A percentile compares a stretch with the other conserved stretches of the same genome.
phyloP scores from a whole-genome alignment of 2,329 filamentous ascomycete species.

The Curvularia spicifera region DNA sequence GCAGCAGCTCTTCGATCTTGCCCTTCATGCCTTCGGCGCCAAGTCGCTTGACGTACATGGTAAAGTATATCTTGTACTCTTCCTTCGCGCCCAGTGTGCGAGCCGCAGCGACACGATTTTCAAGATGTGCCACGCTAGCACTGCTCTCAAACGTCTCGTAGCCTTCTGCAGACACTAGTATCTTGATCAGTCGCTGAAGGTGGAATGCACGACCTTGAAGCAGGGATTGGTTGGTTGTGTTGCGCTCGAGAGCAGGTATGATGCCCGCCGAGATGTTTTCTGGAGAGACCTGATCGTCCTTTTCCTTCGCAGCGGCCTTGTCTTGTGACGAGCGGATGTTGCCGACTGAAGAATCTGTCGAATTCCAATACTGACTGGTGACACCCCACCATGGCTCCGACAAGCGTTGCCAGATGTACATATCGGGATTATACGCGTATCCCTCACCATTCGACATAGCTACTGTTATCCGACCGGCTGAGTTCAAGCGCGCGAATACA shows the following conservation, averaged over 20 bases:
- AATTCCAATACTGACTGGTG: slow-evolving; percentile 98
- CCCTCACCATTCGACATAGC: slow-evolving; percentile 94
- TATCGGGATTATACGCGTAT: slow-evolving; percentile 82
- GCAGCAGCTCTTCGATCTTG: slow-evolving; percentile 92
- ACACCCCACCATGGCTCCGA: slow-evolving; percentile 98
- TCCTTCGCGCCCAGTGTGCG: slow-evolving; percentile 83
- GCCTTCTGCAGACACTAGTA: slow-evolving; percentile 83
- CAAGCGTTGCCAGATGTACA: slow-evolving; percentile 94
- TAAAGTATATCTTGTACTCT: slow-evolving; percentile 92
- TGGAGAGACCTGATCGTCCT: slow-evolving; percentile 58
- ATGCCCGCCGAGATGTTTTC: slow-evolving; percentile 83
- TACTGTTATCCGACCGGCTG: slow-evolving; percentile 83
- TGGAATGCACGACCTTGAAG: slow-evolving; percentile 91
- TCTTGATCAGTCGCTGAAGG: slow-evolving; percentile 88
- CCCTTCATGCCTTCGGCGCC: slow-evolving; percentile 84
- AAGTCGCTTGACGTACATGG: slow-evolving; percentile 96
- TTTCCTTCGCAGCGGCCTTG: slow-evolving; percentile 40
- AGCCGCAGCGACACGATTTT: slow-evolving; percentile 91
- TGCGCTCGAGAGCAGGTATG: slow-evolving; percentile 89
- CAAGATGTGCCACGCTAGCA: slow-evolving; percentile 91
- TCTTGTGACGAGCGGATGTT: slow-evolving; percentile 71
- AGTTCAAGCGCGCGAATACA: slow-evolving; percentile 90
- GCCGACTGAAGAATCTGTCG: slow-evolving; percentile 86
- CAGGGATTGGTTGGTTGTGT: slow-evolving; percentile 91
- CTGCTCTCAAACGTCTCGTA: slow-evolving; percentile 91